A percentile compares a stretch with the other conserved stretches of the same genome.
These are phyloP conservation scores for Saccharomycopsis synnaedendra DNA, from an alignment of 805 yeast genomes.

Conservation along the genomic window DNA sequence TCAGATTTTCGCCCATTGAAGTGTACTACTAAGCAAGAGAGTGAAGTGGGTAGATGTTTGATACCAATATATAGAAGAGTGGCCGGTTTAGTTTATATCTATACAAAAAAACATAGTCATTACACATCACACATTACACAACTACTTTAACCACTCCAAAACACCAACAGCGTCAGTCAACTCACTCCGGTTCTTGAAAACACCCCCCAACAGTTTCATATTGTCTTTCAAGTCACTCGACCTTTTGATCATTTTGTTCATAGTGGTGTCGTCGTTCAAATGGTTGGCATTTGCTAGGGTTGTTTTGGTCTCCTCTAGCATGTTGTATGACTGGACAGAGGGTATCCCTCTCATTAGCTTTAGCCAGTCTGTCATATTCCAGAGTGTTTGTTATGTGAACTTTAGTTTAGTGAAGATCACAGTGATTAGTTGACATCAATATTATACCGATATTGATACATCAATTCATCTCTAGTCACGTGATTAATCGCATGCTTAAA, in stretches of 20 bases:
- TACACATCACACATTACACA: background rate
- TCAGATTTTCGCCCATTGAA: no score
- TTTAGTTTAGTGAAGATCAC: background rate
- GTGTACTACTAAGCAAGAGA: no score
- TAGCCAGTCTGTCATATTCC: conserved; percentile 7
- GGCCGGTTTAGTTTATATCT: no score
- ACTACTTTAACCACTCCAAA: background rate
- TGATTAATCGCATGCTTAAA: no score
- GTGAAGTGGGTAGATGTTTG: no score
- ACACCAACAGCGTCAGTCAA: background rate
- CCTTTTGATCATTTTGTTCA: conserved; percentile 4
- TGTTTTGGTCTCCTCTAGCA: conserved; percentile 7
- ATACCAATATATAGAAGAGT: no score
- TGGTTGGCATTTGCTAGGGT: conserved; percentile 1
- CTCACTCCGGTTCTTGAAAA: background rate
- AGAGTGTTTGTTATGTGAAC: background rate
- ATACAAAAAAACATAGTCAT: no score
- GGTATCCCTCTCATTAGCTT: conserved; percentile 13
- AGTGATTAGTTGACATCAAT: background rate
- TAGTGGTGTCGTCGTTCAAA: background rate
- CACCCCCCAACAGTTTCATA: background rate
- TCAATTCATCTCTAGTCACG: background rate
- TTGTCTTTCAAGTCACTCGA: conserved; percentile 1
- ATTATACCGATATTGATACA: background rate
- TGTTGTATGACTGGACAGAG: conserved; percentile 11